These are phyloP conservation scores for Apiospora marii DNA, from an alignment of 2,329 filamentous ascomycete genomes.

Conservation along the genomic window DNA sequence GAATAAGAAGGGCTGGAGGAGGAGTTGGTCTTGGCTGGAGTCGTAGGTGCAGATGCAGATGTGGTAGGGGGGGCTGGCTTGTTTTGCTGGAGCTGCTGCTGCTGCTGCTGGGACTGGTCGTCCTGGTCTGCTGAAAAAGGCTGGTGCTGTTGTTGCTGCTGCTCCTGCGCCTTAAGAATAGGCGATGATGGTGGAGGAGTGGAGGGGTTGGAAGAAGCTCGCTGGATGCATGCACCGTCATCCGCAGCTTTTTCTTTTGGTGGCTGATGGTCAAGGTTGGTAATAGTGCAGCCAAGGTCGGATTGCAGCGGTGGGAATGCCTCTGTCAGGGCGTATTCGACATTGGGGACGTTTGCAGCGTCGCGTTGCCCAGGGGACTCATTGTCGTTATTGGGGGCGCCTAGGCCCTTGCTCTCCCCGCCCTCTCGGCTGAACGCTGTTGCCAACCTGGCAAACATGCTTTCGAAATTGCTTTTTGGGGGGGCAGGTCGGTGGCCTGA, in stretches of 20 bases:
- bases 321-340: constrained; percentile 36
- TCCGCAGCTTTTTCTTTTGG: background rate
- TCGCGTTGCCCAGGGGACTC: constrained; percentile 18
- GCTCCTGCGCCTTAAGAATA: constrained; percentile 25
- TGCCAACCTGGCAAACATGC: constrained; percentile 12
- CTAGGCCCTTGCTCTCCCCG: constrained; percentile 17
- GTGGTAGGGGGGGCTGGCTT: constrained; percentile 21
- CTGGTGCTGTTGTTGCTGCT: constrained; percentile 34
- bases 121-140: background rate
- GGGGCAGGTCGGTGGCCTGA: constrained; percentile 6
- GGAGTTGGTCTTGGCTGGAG: constrained; percentile 11
- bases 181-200: constrained; percentile 17
- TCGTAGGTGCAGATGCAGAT: constrained; percentile 16
- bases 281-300: background rate
- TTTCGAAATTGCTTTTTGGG: constrained; percentile 6
- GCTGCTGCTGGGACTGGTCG: background rate
- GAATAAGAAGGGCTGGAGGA: constrained; percentile 6
- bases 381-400: background rate
- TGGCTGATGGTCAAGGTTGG: background rate
- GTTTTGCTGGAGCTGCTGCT: constrained; percentile 10
- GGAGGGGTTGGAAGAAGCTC: constrained; percentile 30
- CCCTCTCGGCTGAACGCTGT: constrained; percentile 14
- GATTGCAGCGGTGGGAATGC: constrained; percentile 24
- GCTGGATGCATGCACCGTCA: constrained; percentile 1
- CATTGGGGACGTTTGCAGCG: constrained; percentile 23